phyloP scores from a whole-genome alignment of 1,284 basidiomycete genomes.

The Sutorius eximius region DNA sequence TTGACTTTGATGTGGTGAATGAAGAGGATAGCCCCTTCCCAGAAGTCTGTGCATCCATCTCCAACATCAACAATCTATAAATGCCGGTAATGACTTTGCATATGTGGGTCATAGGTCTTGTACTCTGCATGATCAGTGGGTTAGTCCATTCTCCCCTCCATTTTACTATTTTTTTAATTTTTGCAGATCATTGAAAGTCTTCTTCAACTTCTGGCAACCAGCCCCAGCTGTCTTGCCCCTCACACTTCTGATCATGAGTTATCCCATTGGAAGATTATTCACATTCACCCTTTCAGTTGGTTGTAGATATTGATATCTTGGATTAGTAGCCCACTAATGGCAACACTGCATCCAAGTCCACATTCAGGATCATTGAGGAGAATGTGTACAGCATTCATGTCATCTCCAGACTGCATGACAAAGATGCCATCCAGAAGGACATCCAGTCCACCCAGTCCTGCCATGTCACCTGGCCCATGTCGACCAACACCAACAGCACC shows the following conservation, averaged over 20 bases:
- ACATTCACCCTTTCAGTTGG: conserved; percentile 94
- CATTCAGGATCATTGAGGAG: no score
- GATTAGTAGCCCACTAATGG: conserved; percentile 89
- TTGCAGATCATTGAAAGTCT: conserved; percentile 75
- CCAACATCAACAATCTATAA: conserved; percentile 95
- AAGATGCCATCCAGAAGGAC: no score
- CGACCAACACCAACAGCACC: no score
- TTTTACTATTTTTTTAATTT: conserved; percentile 11
- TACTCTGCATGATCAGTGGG: conserved; percentile 68
- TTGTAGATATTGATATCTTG: conserved; percentile 85
- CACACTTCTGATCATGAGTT: conserved; percentile 79
- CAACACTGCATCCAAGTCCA: no score
- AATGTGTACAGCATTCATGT: no score
- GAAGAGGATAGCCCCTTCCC: conserved; percentile 97
- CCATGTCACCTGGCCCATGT: no score
- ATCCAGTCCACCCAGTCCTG: no score
- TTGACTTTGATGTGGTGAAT: conserved; percentile 73
- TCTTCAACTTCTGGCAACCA: conserved; percentile 91
- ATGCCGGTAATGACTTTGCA: conserved; percentile 92
- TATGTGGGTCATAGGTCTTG: conserved; percentile 83
- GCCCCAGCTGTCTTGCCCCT: conserved; percentile 82
- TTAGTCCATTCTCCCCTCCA: conserved; percentile 34
- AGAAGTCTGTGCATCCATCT: conserved; percentile 94
- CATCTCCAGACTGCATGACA: no score
- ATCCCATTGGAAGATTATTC: conserved; percentile 86